A percentile compares a stretch with the other conserved stretches of the same genome.
These are phyloP conservation scores for Saitozyma podzolica DNA, from an alignment of 768 basidiomycete genomes.

Conservation along the genomic window DNA sequence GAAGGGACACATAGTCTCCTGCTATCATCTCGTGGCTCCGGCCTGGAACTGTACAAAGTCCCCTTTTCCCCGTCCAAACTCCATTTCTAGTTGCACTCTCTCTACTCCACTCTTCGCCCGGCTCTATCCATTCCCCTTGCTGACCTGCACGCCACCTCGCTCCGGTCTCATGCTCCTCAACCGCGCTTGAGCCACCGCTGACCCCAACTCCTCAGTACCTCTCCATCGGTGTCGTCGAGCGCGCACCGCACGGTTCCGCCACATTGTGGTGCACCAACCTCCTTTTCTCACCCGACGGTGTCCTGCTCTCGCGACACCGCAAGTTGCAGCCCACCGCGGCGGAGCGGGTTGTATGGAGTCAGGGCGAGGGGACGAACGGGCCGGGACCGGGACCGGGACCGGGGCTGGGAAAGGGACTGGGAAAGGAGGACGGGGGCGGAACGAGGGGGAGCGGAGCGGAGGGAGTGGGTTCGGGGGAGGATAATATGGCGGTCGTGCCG, in stretches of 20 bases:
- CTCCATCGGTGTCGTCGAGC: conserved; percentile 30
- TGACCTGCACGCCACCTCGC: neutral
- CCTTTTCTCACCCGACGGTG: conserved; percentile 21
- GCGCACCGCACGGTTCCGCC: conserved; percentile 14
- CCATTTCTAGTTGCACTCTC: too few relatives aligned
- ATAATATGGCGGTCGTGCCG: conserved; percentile 32
- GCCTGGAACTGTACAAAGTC: neutral
- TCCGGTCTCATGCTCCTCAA: neutral
- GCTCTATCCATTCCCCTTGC: neutral
- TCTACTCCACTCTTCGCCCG: neutral
- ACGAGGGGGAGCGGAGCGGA: neutral
- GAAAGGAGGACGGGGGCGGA: neutral
- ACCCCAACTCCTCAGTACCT: conserved; percentile 15
- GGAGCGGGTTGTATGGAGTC: conserved; percentile 27
- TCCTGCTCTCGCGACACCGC: conserved; percentile 28
- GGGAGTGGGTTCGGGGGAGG: neutral
- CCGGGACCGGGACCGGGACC: too few relatives aligned
- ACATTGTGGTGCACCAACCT: conserved; percentile 34
- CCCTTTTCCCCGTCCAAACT: conserved; percentile 2
- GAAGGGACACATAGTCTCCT: too few relatives aligned
- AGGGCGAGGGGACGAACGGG: conserved; percentile 23
- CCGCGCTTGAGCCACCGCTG: neutral
- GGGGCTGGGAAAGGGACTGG: neutral
- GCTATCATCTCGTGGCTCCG: too few relatives aligned
- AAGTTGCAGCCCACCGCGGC: conserved; percentile 35